Base-by-base conservation (phyloP, 176 grass and related monocot species). In the Calamus simplicifolius region DNA sequence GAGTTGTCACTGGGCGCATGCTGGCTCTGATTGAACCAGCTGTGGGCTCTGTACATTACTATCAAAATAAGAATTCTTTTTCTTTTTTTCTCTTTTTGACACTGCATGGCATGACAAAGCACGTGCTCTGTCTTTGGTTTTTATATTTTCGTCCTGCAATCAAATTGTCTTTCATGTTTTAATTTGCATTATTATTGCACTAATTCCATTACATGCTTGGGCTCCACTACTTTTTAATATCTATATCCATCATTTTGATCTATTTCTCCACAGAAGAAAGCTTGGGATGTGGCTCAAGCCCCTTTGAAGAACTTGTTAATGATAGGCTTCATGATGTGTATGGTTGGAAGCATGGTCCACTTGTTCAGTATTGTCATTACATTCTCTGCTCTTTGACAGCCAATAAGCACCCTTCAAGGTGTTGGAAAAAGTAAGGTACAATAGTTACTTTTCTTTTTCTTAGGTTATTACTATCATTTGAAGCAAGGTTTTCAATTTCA, bases 291-390 rank as follows among this genome's bases (percentile, higher is more conserved):
- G 52, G 88, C 93, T 48, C 93, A 98, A 84, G 23, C 88, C 18
- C 87, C 93, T 4, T 92, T 98, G 57, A 98, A 98, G 67, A 98
- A 92, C 87, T 77, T 92, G 5, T 69, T 98, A 74, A 98, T 98
- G 93, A 98, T 92, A 88, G 93, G 93, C 2, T 98, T 98, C 48
- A 98, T 98, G 87, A 98, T 98, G 93, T 98, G 93, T 88, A 98
- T 98, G 93, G 81, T 88, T 15, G 93, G 93, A 78, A 92, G 59
- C 69, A 92, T 88, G 17, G 84, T 98, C 48, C 93, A 98, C 58
- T 69, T 98, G 25, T 98, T 98, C 76, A 98, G 93, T 66, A 98
- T 98, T 5, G 93, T 88, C n/a, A 98, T 98, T 70, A 91, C 88
- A 58, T 92, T 98, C 67, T 98, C 88, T 12, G 88, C 88, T 54